Percentiles rank a stretch among this genome's conserved stretches.
Evolutionary conservation across 2,329 filamentous ascomycete genomes (phyloP).

Genomic region (Trichothecium roseum): DNA sequence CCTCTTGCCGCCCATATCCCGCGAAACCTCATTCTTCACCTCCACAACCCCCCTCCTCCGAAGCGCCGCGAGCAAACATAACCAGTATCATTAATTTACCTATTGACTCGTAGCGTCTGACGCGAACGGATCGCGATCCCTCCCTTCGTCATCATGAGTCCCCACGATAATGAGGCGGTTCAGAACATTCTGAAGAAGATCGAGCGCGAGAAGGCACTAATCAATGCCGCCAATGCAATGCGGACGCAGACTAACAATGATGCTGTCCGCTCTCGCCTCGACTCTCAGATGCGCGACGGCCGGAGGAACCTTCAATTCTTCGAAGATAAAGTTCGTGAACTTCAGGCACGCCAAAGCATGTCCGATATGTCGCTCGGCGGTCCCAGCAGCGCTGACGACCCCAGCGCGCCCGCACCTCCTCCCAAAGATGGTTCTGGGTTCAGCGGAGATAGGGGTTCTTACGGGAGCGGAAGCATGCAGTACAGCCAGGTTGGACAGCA

Average conservation of each 20-base stretch:
- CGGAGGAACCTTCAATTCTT: constrained; percentile 92
- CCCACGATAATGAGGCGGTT: constrained; percentile 49
- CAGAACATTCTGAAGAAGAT: constrained; percentile 93
- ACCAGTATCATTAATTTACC: no score
- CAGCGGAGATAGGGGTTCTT: constrained; percentile 47
- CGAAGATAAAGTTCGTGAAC: constrained; percentile 79
- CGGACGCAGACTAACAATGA: constrained; percentile 92
- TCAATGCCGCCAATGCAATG: constrained; percentile 91
- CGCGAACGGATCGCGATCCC: constrained; percentile 26
- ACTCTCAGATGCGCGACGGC: constrained; percentile 89
- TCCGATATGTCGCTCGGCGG: constrained; percentile 38
- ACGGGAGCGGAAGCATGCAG: constrained; percentile 38
- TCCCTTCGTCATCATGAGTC: constrained; percentile 38
- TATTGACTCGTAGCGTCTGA: constrained; percentile 11
- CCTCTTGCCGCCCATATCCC: constrained; percentile 5
- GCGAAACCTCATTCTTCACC: background rate
- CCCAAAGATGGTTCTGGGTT: constrained; percentile 55
- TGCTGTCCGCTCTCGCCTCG: constrained; percentile 77
- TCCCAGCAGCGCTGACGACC: constrained; percentile 30
- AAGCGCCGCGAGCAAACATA: background rate
- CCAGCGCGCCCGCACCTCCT: constrained; percentile 48
- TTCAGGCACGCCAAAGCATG: constrained; percentile 72
- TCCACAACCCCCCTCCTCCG: background rate
- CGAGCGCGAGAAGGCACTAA: constrained; percentile 89
- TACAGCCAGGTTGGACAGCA: constrained; percentile 53